Conservation (phyloP, 75 land plant species). For the Picea glauca region DNA sequence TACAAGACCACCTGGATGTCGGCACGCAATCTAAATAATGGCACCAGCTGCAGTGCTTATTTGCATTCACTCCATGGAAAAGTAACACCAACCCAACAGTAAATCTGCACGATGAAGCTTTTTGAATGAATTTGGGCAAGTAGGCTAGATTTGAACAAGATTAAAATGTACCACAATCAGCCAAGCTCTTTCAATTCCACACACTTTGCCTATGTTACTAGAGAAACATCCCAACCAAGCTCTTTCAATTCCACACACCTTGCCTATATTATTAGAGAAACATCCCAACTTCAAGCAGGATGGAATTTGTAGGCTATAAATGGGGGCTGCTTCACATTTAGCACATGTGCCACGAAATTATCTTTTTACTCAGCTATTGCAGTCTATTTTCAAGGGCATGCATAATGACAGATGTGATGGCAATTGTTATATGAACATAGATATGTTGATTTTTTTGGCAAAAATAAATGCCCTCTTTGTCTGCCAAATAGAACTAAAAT, state of each 20-base stretch:
- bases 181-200: constrained; percentile 3
- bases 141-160: not conserved
- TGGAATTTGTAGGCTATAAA: not conserved
- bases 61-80: constrained; percentile 54
- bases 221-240: not conserved
- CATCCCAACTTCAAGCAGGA: not conserved
- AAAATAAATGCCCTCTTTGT: not conserved
- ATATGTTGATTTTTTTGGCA: not conserved
- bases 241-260: constrained; percentile 1
- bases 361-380: not conserved
- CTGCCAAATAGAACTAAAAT: not conserved
- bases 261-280: not conserved
- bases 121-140: not conserved
- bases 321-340: not conserved
- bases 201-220: not conserved
- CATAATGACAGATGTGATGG: not conserved
- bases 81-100: constrained; percentile 55
- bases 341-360: not conserved
- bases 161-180: not conserved
- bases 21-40: constrained; percentile 76
- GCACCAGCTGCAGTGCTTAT: constrained; percentile 79
- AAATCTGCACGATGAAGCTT: constrained; percentile 24
- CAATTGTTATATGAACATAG: not conserved
- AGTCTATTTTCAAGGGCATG: not conserved
- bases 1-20: constrained; percentile 64